Base-by-base conservation (phyloP, 345 rosid species). In the Eutrema yunnanense region DNA sequence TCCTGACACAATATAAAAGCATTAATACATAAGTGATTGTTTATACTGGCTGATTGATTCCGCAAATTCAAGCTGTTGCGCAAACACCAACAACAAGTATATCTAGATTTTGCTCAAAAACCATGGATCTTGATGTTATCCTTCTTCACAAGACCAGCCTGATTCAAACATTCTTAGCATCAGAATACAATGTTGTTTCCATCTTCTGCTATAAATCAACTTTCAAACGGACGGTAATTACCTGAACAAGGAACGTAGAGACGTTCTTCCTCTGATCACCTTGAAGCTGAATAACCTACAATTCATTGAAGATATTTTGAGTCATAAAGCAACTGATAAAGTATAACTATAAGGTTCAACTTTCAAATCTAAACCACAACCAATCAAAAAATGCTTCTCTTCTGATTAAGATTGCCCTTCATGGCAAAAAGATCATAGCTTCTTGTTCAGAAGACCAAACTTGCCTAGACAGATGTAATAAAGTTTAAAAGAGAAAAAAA, bases 141-240 rank as follows among this genome's bases (percentile, higher is more conserved):
- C 84, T 88, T 88, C 91, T 83, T 86, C 88, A 90, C 90, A 69
- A 90, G 83, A 53, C 88, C 93, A 65, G 92, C 92, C 96, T 88
- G 86, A 22, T 80, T 27, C 55, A 67, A 22, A 41, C 32, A 74
- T 34, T n/a, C 26, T 8, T n/a, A 46, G 38, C 13, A 54, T 69
- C 74, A 68, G 48, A 4, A 69, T 2, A 29, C 40, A 16, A 53
- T 10, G 6, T 8, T 14, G 6, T 8, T 22, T 34, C 29, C 0
- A 47, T 13, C 37, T 36, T 46, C 9, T 46, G n/a, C 64, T 47
- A 37, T 4, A 65, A 65, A 36, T 22, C 40, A 34, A 53, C 30
- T 16, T 16, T 10, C 30, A 49, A 26, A 4, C 30, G 19, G 0
- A 6, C 0, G 1, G 66, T n/a, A 36, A 29, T 53, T 65, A 80